phyloP scores from a whole-genome alignment of 23 red algal genomes.

The Gracilaria caudata region DNA sequence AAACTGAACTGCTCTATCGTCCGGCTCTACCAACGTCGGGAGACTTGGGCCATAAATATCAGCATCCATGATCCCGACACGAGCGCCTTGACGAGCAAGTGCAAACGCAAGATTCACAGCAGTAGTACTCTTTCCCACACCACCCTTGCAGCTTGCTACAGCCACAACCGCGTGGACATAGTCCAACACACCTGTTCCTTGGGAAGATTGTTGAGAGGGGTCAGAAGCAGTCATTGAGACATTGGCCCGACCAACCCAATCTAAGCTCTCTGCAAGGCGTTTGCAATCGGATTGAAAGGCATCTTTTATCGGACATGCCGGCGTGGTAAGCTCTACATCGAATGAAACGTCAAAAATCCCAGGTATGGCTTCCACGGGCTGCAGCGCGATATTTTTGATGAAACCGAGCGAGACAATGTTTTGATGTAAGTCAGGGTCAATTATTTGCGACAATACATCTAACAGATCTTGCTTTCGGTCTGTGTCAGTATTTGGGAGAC shows the following conservation, averaged over 20 bases:
- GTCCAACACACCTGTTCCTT: constrained; percentile 50
- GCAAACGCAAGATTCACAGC: constrained; percentile 96
- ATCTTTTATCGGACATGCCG: constrained; percentile 97
- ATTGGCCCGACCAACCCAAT: constrained; percentile 62
- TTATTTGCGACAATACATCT: constrained; percentile 59
- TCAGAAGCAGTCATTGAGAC: constrained; percentile 73
- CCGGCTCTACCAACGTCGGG: constrained; percentile 90
- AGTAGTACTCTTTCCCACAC: constrained; percentile 96
- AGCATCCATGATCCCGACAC: constrained; percentile 97
- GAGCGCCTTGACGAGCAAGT: constrained; percentile 76
- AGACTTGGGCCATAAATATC: constrained; percentile 98
- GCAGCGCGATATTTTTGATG: constrained; percentile 81
- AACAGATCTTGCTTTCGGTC: constrained; percentile 75
- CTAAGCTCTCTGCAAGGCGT: constrained; percentile 62
- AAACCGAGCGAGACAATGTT: constrained; percentile 98
- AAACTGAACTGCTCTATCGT: constrained; percentile 78
- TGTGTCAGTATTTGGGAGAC: constrained; percentile 7
- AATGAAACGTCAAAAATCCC: constrained; percentile 83
- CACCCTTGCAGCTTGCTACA: constrained; percentile 94
- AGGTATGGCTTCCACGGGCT: constrained; percentile 5
- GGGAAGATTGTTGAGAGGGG: background rate
- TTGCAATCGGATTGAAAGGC: constrained; percentile 82
- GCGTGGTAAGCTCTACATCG: constrained; percentile 94
- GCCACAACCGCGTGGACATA: constrained; percentile 84
- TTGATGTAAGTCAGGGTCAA: constrained; percentile 92